A percentile compares a stretch with the other conserved stretches of the same genome.
Conservation (phyloP, 2,329 filamentous ascomycete species). For the Aspergillus ruber region DNA sequence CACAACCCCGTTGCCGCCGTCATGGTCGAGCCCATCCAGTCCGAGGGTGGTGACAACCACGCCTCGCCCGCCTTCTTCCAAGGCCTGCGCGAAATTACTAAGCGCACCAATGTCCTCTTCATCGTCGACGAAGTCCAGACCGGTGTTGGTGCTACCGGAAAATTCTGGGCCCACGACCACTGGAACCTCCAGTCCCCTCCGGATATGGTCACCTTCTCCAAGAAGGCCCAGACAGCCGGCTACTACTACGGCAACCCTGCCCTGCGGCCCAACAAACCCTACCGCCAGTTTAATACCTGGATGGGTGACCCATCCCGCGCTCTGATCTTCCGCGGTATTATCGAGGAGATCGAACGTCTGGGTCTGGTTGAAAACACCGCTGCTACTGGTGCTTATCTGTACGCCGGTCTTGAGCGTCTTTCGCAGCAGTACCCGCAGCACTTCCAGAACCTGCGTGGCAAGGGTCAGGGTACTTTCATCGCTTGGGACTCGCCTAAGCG, state of each 20-base stretch:
- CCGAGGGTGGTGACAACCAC: constrained; percentile 92
- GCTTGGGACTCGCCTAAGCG: constrained; percentile 79
- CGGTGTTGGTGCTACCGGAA: constrained; percentile 83
- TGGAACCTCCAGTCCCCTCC: constrained; percentile 74
- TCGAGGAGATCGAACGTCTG: constrained; percentile 69
- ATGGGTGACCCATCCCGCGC: constrained; percentile 87
- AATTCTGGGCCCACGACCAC: constrained; percentile 96
- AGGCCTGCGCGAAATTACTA: constrained; percentile 71
- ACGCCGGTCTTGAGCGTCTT: constrained; percentile 60
- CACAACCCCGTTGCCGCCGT: constrained; percentile 75
- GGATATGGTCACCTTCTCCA: constrained; percentile 91
- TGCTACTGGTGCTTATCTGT: constrained; percentile 72
- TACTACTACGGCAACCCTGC: constrained; percentile 82
- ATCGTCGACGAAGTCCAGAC: constrained; percentile 96
- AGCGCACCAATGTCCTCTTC: constrained; percentile 61
- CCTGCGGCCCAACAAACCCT: constrained; percentile 82
- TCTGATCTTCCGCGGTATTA: constrained; percentile 78
- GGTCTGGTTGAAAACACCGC: constrained; percentile 77
- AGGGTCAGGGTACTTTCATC: constrained; percentile 86
- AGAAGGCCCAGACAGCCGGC: constrained; percentile 89
- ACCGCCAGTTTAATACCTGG: constrained; percentile 97
- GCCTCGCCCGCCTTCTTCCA: constrained; percentile 82
- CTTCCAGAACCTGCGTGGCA: constrained; percentile 77
- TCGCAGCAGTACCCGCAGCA: constrained; percentile 65
- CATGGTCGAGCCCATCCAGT: constrained; percentile 85